Evolutionary conservation across 2,329 filamentous ascomycete genomes (phyloP).

Genomic region (Neurospora crassa): DNA sequence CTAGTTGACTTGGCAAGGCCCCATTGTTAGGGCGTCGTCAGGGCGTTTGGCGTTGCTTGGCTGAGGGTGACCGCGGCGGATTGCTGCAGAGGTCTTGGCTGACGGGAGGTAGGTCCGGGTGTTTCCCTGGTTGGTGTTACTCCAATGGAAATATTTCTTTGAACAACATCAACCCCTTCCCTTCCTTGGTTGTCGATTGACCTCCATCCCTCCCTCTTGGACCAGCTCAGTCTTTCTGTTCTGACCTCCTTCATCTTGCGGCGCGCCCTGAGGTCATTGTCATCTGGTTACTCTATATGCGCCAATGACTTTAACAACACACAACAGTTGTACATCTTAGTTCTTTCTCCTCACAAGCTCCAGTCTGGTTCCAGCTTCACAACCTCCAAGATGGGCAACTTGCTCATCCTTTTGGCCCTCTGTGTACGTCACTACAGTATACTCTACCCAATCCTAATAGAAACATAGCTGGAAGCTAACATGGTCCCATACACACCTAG

Average conservation of each 20-base stretch:
- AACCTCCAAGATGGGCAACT: constrained; percentile 22
- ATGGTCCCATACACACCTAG: constrained; percentile 21
- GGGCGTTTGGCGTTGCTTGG: neutral
- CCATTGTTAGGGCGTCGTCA: neutral
- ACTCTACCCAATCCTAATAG: neutral
- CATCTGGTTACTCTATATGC: neutral
- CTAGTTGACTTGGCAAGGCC: neutral
- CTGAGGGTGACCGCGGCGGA: neutral
- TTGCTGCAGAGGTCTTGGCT: neutral
- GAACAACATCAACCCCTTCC: neutral
- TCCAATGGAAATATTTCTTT: neutral
- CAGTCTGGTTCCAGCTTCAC: neutral
- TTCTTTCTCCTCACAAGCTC: neutral
- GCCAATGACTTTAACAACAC: constrained; percentile 7
- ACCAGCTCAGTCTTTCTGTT: neutral
- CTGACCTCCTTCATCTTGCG: neutral
- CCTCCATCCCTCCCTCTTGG: neutral
- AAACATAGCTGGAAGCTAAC: constrained; percentile 13
- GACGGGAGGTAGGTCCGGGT: neutral
- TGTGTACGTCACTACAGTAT: constrained; percentile 17
- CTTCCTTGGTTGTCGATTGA: neutral
- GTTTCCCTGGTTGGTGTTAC: neutral
- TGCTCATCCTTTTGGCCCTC: constrained; percentile 25
- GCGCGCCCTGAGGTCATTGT: neutral
- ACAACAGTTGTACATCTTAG: neutral